Conservation (phyloP, 176 grass and related monocot species). For the Oryza meridionalis region DNA sequence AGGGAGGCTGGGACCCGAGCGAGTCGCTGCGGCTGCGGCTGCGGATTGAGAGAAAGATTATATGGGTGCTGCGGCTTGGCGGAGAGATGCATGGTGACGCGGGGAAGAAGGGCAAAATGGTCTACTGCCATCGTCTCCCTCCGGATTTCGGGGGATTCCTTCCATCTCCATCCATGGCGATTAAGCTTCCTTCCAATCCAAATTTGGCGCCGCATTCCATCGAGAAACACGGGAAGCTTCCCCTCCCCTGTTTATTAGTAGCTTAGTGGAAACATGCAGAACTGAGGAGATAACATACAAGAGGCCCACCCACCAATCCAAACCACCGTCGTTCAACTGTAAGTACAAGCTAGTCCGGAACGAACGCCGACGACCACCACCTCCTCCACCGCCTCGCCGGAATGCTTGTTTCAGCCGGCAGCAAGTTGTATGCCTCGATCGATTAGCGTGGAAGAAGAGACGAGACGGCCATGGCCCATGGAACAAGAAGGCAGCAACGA, state of each 20-base stretch:
- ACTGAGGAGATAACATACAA: not conserved
- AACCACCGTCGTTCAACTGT: not conserved
- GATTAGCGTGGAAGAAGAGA: not conserved
- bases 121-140: no score
- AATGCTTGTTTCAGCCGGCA: not conserved
- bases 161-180: not conserved
- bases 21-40: not conserved
- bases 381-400: conserved; percentile 12
- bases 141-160: not conserved
- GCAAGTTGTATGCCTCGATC: not conserved
- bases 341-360: not conserved
- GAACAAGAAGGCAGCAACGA: no score
- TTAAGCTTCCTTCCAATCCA: not conserved
- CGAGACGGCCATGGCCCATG: not conserved
- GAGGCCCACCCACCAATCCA: not conserved
- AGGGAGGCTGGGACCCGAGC: not conserved
- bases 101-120: not conserved
- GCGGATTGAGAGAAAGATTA: conserved; percentile 7
- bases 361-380: not conserved
- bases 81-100: not conserved
- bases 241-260: no score
- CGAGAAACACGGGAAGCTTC: not conserved
- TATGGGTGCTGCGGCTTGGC: not conserved
- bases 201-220: not conserved
- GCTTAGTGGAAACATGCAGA: not conserved